These are phyloP conservation scores for Kockovaella imperatae DNA, from an alignment of 768 basidiomycete species.

Conservation along the genomic window DNA sequence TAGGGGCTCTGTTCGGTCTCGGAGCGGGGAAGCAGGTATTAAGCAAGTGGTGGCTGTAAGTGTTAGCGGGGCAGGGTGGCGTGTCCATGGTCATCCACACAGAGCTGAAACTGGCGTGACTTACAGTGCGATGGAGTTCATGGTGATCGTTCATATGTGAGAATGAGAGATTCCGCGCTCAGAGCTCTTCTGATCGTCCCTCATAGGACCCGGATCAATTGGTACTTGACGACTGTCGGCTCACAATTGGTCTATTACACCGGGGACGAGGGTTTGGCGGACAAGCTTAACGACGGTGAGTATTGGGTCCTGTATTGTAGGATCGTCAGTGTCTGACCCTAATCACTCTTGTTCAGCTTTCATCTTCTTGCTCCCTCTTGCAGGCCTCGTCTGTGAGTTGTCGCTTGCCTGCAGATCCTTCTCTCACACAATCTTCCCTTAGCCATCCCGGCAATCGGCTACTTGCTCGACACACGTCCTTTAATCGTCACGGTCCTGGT, in stretches of 20 bases:
- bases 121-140: slow-evolving; percentile 16
- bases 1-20: slow-evolving; percentile 41
- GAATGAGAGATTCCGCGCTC: not conserved
- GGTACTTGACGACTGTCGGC: slow-evolving; percentile 42
- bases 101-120: not conserved
- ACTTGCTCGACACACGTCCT: slow-evolving; percentile 30
- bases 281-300: slow-evolving; percentile 32
- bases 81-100: not conserved
- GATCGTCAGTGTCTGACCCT: slow-evolving; percentile 4
- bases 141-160: slow-evolving; percentile 43
- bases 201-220: slow-evolving; percentile 44
- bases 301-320: not conserved
- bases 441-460: slow-evolving; percentile 36
- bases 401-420: not conserved
- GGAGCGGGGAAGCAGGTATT: slow-evolving; percentile 34
- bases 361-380: slow-evolving; percentile 45
- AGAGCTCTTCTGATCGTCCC: not conserved
- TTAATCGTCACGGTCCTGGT: slow-evolving; percentile 27
- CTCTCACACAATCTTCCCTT: not conserved
- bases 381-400: slow-evolving; percentile 39
- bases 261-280: slow-evolving; percentile 29
- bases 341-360: slow-evolving; percentile 37
- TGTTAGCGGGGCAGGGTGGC: not conserved
- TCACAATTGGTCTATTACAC: slow-evolving; percentile 43
- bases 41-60: slow-evolving; percentile 44